A percentile compares a stretch with the other conserved stretches of the same genome.
These are phyloP conservation scores for Leavenworthia alabamica DNA, from an alignment of 345 rosid genomes.

Conservation along the genomic window DNA sequence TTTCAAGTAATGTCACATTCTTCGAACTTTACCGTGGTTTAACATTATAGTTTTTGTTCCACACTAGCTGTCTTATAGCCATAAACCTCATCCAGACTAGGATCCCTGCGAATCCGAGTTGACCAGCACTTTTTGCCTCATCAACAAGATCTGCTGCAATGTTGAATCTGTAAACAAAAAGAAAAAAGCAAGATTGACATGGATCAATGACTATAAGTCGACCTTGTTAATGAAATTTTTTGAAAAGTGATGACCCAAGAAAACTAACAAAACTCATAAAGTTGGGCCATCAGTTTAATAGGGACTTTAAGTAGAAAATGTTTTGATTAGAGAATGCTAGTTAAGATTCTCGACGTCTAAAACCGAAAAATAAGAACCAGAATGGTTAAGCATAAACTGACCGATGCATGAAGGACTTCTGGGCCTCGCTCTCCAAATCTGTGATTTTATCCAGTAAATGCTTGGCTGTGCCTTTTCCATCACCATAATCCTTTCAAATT, in stretches of 20 bases:
- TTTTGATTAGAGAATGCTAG: background rate
- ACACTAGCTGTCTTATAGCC: slow-evolving; percentile 97
- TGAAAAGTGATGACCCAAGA: slow-evolving; percentile 10
- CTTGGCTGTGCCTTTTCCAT: slow-evolving; percentile 82
- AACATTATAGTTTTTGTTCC: slow-evolving; percentile 99
- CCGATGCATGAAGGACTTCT: slow-evolving; percentile 99
- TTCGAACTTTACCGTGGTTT: slow-evolving; percentile 73
- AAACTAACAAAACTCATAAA: background rate
- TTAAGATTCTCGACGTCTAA: slow-evolving; percentile 5
- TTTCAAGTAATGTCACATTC: slow-evolving; percentile 13
- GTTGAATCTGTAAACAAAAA: slow-evolving; percentile 61
- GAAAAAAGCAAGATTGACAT: background rate
- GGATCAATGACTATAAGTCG: background rate
- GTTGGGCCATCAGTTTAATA: background rate
- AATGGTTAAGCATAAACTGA: slow-evolving; percentile 34
- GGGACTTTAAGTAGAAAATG: background rate
- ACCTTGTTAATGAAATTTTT: background rate
- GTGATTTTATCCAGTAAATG: slow-evolving; percentile 68
- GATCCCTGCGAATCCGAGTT: slow-evolving; percentile 76
- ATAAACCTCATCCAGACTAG: slow-evolving; percentile 99
- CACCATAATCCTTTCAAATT: slow-evolving; percentile 55
- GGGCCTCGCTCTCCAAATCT: slow-evolving; percentile 82
- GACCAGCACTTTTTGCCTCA: slow-evolving; percentile 70
- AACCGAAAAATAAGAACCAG: slow-evolving; percentile 2
- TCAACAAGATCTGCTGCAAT: slow-evolving; percentile 86